These are phyloP conservation scores for Lactifluus pinguis DNA, from an alignment of 768 basidiomycete genomes.

Conservation along the genomic window DNA sequence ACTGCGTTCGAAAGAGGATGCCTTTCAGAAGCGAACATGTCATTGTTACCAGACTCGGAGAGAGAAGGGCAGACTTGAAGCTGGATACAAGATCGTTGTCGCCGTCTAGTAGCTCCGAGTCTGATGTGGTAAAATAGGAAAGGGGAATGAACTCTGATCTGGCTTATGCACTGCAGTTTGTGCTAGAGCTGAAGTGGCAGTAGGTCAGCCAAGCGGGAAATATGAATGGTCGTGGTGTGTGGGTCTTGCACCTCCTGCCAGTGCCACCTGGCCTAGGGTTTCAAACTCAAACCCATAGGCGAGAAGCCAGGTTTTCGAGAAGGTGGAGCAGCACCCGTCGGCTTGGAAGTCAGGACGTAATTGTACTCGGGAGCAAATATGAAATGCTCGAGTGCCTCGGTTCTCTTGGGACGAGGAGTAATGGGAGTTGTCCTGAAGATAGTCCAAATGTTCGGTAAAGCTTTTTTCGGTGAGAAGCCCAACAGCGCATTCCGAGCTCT, in stretches of 20 bases:
- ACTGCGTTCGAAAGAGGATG: neutral
- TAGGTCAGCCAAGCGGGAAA: neutral
- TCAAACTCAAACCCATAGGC: constrained; percentile 58
- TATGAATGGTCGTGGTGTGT: neutral
- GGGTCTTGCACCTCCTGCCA: too few species aligned
- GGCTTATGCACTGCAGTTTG: too few species aligned
- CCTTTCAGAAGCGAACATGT: constrained; percentile 31
- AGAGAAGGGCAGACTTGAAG: constrained; percentile 20
- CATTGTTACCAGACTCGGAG: neutral
- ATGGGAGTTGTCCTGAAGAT: constrained; percentile 32
- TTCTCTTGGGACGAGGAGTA: constrained; percentile 2
- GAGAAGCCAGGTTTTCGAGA: constrained; percentile 37
- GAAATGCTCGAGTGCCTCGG: constrained; percentile 42
- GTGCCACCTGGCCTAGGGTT: constrained; percentile 45
- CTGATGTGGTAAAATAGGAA: constrained; percentile 18
- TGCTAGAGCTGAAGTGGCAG: constrained; percentile 38
- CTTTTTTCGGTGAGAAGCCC: constrained; percentile 11
- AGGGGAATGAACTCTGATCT: constrained; percentile 29
- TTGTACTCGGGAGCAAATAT: constrained; percentile 45
- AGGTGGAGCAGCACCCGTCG: constrained; percentile 29
- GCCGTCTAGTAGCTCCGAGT: neutral
- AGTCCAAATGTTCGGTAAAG: neutral
- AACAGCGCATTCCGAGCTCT: too few species aligned
- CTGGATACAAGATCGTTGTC: neutral
- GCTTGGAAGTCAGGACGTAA: constrained; percentile 22